These are phyloP conservation scores for Kluyveromyces lactis DNA, from an alignment of 805 yeast species.

Conservation along the genomic window DNA sequence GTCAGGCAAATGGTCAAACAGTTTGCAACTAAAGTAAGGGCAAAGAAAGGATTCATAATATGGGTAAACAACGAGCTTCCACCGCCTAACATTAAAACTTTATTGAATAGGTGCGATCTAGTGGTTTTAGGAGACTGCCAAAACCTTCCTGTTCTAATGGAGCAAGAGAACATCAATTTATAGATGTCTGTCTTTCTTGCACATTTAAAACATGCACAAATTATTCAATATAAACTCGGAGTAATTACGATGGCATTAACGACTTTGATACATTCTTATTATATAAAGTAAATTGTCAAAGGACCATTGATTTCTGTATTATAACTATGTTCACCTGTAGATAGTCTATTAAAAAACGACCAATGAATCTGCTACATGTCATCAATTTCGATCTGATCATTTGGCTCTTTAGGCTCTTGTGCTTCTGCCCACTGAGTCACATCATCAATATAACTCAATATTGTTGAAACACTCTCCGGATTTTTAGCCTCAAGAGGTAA, in stretches of 20 bases:
- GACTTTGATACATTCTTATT: too few relatives aligned
- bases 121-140: conserved; percentile 63
- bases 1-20: conserved; percentile 55
- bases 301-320: too few relatives aligned
- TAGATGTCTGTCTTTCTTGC: too few relatives aligned
- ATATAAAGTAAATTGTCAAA: too few relatives aligned
- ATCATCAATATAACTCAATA: conserved; percentile 88
- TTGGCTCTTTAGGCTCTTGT: conserved; percentile 96
- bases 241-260: too few relatives aligned
- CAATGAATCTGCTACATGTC: conserved; percentile 33
- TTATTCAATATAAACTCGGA: too few relatives aligned
- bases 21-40: conserved; percentile 48
- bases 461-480: conserved; percentile 69
- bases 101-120: conserved; percentile 46
- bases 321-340: too few relatives aligned
- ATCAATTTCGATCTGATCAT: conserved; percentile 62
- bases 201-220: too few relatives aligned
- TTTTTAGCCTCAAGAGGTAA: conserved; percentile 77
- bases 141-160: conserved; percentile 30
- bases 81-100: conserved; percentile 38
- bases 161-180: neutral
- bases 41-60: conserved; percentile 49
- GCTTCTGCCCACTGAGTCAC: conserved; percentile 96
- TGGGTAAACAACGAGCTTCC: conserved; percentile 58
- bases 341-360: too few relatives aligned